Percentiles rank a stretch among this genome's conserved stretches.
Evolutionary conservation across 2,329 filamentous ascomycete genomes (phyloP).

Genomic region (Fusarium cyanostomum): DNA sequence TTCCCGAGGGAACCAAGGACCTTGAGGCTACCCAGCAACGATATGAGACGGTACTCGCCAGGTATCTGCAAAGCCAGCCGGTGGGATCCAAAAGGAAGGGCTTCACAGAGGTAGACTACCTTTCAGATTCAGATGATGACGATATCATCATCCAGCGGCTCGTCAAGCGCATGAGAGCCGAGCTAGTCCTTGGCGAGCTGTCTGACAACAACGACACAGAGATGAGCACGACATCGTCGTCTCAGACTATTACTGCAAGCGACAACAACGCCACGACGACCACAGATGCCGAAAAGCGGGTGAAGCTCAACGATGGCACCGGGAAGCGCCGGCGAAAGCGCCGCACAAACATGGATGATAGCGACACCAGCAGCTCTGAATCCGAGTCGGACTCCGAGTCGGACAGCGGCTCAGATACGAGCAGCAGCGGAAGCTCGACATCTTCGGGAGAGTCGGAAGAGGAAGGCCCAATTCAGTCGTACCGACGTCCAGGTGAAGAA

Average conservation of each 20-base stretch:
- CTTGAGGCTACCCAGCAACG: conserved; percentile 59
- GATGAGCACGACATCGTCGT: conserved; percentile 45
- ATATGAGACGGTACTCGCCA: conserved; percentile 65
- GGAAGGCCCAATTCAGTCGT: conserved; percentile 34
- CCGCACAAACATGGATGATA: conserved; percentile 57
- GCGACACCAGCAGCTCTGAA: conserved; percentile 50
- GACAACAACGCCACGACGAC: conserved; percentile 40
- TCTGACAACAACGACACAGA: conserved; percentile 58
- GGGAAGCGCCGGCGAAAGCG: conserved; percentile 63
- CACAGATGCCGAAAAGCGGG: conserved; percentile 50
- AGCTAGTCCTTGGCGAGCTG: conserved; percentile 66
- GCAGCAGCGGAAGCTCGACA: conserved; percentile 50
- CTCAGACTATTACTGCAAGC: conserved; percentile 43
- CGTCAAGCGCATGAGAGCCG: conserved; percentile 70
- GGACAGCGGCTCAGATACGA: conserved; percentile 46
- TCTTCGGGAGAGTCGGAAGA: conserved; percentile 48
- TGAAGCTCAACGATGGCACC: conserved; percentile 57
- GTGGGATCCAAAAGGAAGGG: conserved; percentile 57
- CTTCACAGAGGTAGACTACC: conserved; percentile 63
- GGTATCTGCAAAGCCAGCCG: conserved; percentile 53
- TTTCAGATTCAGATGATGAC: conserved; percentile 59
- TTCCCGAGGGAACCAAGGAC: conserved; percentile 60
- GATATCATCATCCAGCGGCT: conserved; percentile 63
- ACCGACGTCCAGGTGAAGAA: conserved; percentile 45
- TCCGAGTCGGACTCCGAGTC: conserved; percentile 48